Percentiles rank a stretch among this genome's conserved stretches.
phyloP scores from a whole-genome alignment of 495 filamentous ascomycete genomes.

The Pseudoneurospora amorphoporcata region DNA sequence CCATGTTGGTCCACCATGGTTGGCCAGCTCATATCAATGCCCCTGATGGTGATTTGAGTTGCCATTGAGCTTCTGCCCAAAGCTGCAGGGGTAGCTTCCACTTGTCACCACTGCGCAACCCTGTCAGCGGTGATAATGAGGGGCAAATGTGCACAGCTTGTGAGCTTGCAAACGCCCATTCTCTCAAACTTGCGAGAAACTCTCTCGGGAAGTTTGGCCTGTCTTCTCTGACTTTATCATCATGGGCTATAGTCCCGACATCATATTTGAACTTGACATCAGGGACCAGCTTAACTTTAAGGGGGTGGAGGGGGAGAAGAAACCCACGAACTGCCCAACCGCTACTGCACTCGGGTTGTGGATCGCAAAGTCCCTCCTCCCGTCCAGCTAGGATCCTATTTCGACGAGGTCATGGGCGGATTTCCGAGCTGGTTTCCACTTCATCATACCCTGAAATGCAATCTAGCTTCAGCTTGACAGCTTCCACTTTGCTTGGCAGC shows the following conservation, averaged over 20 bases:
- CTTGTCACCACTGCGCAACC: neutral
- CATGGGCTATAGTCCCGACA: neutral
- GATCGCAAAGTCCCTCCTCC: neutral
- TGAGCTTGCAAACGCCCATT: neutral
- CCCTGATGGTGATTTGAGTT: neutral
- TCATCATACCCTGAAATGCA: neutral
- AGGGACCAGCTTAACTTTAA: neutral
- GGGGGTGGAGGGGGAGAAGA: neutral
- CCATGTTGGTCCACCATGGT: neutral
- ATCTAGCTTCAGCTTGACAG: neutral
- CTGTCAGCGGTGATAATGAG: neutral
- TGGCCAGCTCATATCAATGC: neutral
- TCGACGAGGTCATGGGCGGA: neutral
- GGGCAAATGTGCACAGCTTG: neutral
- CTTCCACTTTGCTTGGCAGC: neutral
- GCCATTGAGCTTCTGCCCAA: neutral
- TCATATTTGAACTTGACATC: neutral
- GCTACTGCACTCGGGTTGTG: neutral
- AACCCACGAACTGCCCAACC: neutral
- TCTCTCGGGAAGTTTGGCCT: neutral
- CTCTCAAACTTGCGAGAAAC: neutral
- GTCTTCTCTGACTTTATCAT: neutral
- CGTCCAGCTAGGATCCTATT: neutral
- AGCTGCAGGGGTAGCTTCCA: neutral
- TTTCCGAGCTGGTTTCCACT: neutral